These are phyloP conservation scores for Balakata baccata DNA, from an alignment of 345 rosid genomes.

Conservation along the genomic window DNA sequence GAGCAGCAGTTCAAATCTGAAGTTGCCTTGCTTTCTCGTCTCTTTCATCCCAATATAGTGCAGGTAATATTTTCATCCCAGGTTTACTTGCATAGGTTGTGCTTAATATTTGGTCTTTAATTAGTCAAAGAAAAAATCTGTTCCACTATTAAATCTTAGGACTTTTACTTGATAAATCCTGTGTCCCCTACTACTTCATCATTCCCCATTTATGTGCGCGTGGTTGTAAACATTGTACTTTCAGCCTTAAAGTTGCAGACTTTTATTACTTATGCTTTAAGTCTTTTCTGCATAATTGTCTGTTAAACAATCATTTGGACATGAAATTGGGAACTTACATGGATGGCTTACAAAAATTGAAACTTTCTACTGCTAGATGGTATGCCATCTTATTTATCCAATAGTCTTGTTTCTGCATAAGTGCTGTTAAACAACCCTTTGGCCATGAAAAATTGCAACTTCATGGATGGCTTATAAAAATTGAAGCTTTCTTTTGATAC, in stretches of 20 bases:
- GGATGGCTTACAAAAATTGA: not conserved
- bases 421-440: not conserved
- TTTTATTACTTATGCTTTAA: not conserved
- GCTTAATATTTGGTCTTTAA: not conserved
- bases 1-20: conserved; percentile 95
- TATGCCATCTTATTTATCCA: not conserved
- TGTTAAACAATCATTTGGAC: not conserved
- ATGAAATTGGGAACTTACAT: too few relatives aligned
- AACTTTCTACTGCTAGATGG: conserved; percentile 11
- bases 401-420: not conserved
- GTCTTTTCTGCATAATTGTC: not conserved
- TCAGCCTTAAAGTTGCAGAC: not conserved
- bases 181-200: too few relatives aligned
- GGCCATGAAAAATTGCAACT: not conserved
- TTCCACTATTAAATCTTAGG: too few relatives aligned
- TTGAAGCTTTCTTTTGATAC: too few relatives aligned
- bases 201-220: too few relatives aligned
- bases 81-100: too few relatives aligned
- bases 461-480: too few relatives aligned
- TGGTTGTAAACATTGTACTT: not conserved
- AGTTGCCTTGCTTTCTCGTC: conserved; percentile 93
- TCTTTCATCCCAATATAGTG: conserved; percentile 82
- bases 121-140: too few relatives aligned
- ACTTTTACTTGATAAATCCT: too few relatives aligned
- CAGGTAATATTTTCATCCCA: conserved; percentile 39